Conservation (phyloP, 2,329 filamentous ascomycete genomes). For the Cadophora sp. region DNA sequence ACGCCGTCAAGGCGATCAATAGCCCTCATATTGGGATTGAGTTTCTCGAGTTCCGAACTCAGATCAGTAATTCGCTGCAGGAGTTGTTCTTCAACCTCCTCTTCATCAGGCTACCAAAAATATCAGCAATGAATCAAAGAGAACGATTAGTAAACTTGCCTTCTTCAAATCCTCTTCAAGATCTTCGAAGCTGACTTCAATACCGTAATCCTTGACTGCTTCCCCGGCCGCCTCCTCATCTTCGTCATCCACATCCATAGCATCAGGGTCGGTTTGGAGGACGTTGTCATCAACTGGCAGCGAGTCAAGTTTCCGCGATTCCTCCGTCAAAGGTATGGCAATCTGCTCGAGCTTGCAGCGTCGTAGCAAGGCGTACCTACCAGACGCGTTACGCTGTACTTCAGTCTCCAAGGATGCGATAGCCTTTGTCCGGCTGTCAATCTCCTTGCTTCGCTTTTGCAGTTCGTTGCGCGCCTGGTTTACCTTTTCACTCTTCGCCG, state of each 20-base stretch:
- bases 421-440: slow-evolving; percentile 76
- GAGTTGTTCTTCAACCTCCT: slow-evolving; percentile 75
- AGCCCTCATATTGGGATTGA: slow-evolving; percentile 96
- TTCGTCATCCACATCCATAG: slow-evolving; percentile 86
- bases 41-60: slow-evolving; percentile 83
- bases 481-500: slow-evolving; percentile 75
- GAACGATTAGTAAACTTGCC: slow-evolving; percentile 53
- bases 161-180: slow-evolving; percentile 84
- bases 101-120: slow-evolving; percentile 66
- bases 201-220: slow-evolving; percentile 85
- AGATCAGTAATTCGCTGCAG: slow-evolving; percentile 79
- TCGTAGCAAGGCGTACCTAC: slow-evolving; percentile 83
- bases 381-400: slow-evolving; percentile 83
- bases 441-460: slow-evolving; percentile 82
- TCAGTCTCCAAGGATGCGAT: slow-evolving; percentile 83
- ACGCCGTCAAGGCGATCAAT: slow-evolving; percentile 90
- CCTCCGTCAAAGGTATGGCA: slow-evolving; percentile 76
- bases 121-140: slow-evolving; percentile 42
- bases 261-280: slow-evolving; percentile 78
- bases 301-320: slow-evolving; percentile 75
- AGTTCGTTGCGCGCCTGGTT: slow-evolving; percentile 80
- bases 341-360: slow-evolving; percentile 95
- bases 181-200: slow-evolving; percentile 83
- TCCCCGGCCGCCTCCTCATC: slow-evolving; percentile 73
- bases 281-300: slow-evolving; percentile 88